Evolutionary conservation across 2,329 filamentous ascomycete genomes (phyloP).

Genomic region (Ceratocystis destructans): DNA sequence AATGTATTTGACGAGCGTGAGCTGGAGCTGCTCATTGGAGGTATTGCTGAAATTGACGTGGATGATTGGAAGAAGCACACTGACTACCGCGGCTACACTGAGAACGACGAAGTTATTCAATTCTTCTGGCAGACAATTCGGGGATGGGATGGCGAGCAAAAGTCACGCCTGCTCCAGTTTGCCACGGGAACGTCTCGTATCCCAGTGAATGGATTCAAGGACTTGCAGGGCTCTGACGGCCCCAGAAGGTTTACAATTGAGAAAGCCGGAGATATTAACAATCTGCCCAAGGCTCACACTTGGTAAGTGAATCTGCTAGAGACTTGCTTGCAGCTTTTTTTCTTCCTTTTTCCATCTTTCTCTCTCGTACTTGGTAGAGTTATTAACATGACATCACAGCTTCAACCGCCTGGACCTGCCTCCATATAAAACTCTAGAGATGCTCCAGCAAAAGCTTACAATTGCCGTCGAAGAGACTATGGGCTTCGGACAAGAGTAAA

Average conservation of each 20-base stretch:
- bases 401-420: slow-evolving; percentile 96
- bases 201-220: slow-evolving; percentile 98
- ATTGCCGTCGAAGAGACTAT: slow-evolving; percentile 98
- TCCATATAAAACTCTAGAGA: slow-evolving; percentile 78
- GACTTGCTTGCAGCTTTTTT: neutral
- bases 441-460: slow-evolving; percentile 75
- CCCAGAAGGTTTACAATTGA: slow-evolving; percentile 95
- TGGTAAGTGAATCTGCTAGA: slow-evolving; percentile 51
- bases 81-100: slow-evolving; percentile 95
- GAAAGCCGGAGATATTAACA: slow-evolving; percentile 81
- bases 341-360: neutral
- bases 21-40: slow-evolving; percentile 87
- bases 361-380: neutral
- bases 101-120: slow-evolving; percentile 91
- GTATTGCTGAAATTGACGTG: slow-evolving; percentile 98
- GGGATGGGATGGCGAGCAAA: slow-evolving; percentile 96
- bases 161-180: slow-evolving; percentile 89
- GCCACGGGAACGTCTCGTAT: slow-evolving; percentile 96
- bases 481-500: slow-evolving; percentile 92
- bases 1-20: slow-evolving; percentile 98
- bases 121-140: slow-evolving; percentile 98
- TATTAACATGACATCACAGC: slow-evolving; percentile 33
- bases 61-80: slow-evolving; percentile 99
- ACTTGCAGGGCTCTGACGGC: slow-evolving; percentile 91
- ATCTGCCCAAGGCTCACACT: slow-evolving; percentile 92